Percentiles rank a stretch among this genome's conserved stretches.
Evolutionary conservation across 139 green algal genomes (phyloP).

Genomic region (Coccomyxa sp.): DNA sequence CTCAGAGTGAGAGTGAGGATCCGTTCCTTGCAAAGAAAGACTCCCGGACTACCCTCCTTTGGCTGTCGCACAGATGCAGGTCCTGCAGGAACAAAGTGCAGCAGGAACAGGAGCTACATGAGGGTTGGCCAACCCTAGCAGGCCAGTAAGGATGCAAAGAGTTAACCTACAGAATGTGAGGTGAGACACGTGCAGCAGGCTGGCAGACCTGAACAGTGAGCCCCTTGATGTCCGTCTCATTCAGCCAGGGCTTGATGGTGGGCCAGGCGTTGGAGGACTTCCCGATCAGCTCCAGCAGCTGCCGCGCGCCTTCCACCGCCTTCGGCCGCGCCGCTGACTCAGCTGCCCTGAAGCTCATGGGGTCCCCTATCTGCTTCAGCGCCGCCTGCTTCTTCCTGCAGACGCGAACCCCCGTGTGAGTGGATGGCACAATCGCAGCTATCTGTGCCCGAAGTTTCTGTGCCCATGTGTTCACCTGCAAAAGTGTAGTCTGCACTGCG

Average conservation of each 20-base stretch:
- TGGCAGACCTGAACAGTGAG: constrained; percentile 47
- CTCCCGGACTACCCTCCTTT: neutral
- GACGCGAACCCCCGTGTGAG: too few species aligned
- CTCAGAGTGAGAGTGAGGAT: neutral
- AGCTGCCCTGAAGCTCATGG: constrained; percentile 33
- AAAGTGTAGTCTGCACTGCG: too few species aligned
- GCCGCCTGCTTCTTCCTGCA: constrained; percentile 36
- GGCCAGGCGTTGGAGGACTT: constrained; percentile 53
- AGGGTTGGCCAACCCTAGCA: neutral
- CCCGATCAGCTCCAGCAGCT: constrained; percentile 44
- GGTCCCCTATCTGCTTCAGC: constrained; percentile 48
- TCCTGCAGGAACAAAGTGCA: neutral
- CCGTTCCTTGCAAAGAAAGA: neutral
- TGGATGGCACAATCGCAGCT: too few species aligned
- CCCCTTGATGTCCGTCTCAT: constrained; percentile 47
- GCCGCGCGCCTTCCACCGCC: constrained; percentile 33
- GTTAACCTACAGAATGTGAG: too few species aligned
- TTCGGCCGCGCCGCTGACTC: constrained; percentile 45
- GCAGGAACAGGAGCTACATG: neutral
- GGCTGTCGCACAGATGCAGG: neutral
- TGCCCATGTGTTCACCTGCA: too few species aligned
- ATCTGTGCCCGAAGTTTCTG: too few species aligned
- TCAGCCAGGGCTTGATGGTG: constrained; percentile 84
- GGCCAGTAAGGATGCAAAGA: too few species aligned
- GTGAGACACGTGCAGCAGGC: neutral